phyloP scores from a whole-genome alignment of 148 eudicot species.

The Gaultheria prostrata region DNA sequence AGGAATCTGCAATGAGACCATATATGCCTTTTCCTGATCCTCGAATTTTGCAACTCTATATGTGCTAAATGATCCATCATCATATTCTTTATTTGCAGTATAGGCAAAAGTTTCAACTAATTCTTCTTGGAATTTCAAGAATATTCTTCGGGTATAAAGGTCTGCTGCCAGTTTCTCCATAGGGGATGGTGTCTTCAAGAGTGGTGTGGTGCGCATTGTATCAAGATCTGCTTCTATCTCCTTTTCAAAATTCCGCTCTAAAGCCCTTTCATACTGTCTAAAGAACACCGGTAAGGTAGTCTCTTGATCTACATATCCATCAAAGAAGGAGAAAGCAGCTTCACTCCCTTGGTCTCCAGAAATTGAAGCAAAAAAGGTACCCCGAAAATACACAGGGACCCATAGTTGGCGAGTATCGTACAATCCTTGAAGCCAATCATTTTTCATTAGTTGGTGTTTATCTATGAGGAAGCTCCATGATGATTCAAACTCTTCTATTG shows the following conservation, averaged over 20 bases:
- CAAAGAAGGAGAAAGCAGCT: conserved; percentile 51
- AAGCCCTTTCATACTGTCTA: conserved; percentile 89
- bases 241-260: conserved; percentile 64
- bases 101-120: conserved; percentile 92
- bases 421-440: conserved; percentile 79
- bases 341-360: conserved; percentile 48
- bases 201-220: conserved; percentile 58
- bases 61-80: conserved; percentile 59
- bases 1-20: conserved; percentile 55
- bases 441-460: conserved; percentile 63
- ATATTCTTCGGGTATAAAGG: conserved; percentile 72
- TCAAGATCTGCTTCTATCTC: conserved; percentile 89
- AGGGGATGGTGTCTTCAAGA: conserved; percentile 84
- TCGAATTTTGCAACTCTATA: conserved; percentile 87
- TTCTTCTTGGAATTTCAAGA: conserved; percentile 84
- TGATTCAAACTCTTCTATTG: conserved; percentile 82
- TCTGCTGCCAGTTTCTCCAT: conserved; percentile 94
- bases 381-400: conserved; percentile 88
- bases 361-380: conserved; percentile 73
- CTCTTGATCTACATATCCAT: conserved; percentile 70
- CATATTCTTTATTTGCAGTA: conserved; percentile 79
- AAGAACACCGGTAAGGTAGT: conserved; percentile 83
- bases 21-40: conserved; percentile 62
- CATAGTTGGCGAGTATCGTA: conserved; percentile 60
- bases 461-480: conserved; percentile 61